Percentiles rank a stretch among this genome's conserved stretches.
phyloP scores from a whole-genome alignment of 179 eudicot species.

The Beta corolliflora region DNA sequence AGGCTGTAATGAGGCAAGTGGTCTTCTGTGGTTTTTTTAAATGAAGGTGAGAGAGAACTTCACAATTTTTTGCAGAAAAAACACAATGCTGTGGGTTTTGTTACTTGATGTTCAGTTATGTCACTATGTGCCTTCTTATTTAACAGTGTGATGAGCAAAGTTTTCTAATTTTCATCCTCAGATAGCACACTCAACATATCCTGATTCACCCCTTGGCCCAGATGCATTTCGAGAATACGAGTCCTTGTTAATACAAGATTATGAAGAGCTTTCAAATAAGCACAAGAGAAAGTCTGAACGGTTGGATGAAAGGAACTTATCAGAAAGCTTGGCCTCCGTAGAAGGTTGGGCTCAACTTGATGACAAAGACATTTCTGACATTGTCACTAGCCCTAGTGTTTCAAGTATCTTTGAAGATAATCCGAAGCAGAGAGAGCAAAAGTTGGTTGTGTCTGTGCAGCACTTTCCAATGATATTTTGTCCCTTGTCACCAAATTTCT shows the following conservation, averaged over 20 bases:
- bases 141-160: neutral
- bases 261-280: conserved; percentile 72
- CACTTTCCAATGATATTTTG: conserved; percentile 92
- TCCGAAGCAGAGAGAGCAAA: conserved; percentile 36
- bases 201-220: conserved; percentile 95
- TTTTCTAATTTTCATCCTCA: conserved; percentile 38
- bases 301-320: conserved; percentile 26
- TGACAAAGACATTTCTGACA: conserved; percentile 51
- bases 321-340: conserved; percentile 42
- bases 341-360: conserved; percentile 70
- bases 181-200: conserved; percentile 90
- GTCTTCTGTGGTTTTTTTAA: neutral
- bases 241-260: conserved; percentile 86
- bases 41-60: neutral
- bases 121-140: neutral
- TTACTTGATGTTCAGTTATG: conserved; percentile 2
- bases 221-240: conserved; percentile 94
- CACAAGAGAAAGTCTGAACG: conserved; percentile 26
- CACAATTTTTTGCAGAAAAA: neutral
- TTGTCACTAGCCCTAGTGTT: conserved; percentile 39
- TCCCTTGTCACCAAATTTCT: conserved; percentile 84
- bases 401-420: conserved; percentile 39
- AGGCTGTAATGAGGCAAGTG: neutral
- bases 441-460: conserved; percentile 64
- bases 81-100: neutral